Conservation (phyloP, 495 filamentous ascomycete species). For the Cryomyces minteri region DNA sequence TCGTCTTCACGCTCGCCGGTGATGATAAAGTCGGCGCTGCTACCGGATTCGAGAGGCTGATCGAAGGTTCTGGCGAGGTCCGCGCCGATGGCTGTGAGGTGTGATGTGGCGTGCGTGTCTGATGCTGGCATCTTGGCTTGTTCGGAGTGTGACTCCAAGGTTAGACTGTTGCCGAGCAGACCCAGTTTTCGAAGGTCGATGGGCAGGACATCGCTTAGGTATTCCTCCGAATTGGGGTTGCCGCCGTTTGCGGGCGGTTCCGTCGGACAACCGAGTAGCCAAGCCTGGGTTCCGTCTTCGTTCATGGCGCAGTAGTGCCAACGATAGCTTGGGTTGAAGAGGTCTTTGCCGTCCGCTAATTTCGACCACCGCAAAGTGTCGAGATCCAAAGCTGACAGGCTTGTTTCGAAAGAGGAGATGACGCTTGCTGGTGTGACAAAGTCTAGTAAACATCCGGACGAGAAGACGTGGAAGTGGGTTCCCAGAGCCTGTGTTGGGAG, state of each 20-base stretch:
- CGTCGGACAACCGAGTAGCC: slow-evolving; percentile 80
- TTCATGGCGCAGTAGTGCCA: slow-evolving; percentile 98
- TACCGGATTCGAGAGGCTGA: slow-evolving; percentile 53
- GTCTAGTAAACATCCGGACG: slow-evolving; percentile 79
- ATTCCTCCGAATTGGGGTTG: slow-evolving; percentile 32
- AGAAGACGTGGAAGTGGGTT: slow-evolving; percentile 86
- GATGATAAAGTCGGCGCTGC: slow-evolving; percentile 69
- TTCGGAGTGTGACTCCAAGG: slow-evolving; percentile 38
- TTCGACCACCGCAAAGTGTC: slow-evolving; percentile 80
- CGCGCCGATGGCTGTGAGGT: slow-evolving; percentile 48
- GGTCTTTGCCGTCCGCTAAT: slow-evolving; percentile 78
- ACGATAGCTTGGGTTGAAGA: slow-evolving; percentile 70
- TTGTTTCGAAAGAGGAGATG: slow-evolving; percentile 68
- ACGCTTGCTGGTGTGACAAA: slow-evolving; percentile 85
- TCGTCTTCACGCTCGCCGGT: slow-evolving; percentile 58
- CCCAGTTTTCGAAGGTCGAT: slow-evolving; percentile 79
- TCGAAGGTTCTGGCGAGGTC: slow-evolving; percentile 80
- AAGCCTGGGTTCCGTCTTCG: slow-evolving; percentile 82
- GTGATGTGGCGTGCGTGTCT: slow-evolving; percentile 27
- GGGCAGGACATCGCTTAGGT: slow-evolving; percentile 80
- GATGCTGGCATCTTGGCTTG: slow-evolving; percentile 32
- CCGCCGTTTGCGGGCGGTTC: slow-evolving; percentile 36
- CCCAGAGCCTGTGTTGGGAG: slow-evolving; percentile 77
- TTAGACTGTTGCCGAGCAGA: slow-evolving; percentile 61
- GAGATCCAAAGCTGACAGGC: slow-evolving; percentile 71